A percentile compares a stretch with the other conserved stretches of the same genome.
phyloP scores from a whole-genome alignment of 306 rosid genomes.

The Citrullus mucosospermus region DNA sequence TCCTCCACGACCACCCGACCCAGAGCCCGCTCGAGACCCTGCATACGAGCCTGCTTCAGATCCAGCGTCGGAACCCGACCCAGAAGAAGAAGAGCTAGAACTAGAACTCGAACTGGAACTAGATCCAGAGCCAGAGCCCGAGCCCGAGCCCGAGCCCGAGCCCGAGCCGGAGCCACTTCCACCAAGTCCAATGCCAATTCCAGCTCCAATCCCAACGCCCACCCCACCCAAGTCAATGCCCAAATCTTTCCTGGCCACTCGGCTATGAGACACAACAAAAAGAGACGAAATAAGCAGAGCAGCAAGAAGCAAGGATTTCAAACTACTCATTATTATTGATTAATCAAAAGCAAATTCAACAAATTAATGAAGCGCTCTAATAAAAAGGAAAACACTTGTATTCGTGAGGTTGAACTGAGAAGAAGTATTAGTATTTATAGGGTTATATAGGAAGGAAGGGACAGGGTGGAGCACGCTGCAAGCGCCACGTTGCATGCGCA shows the following conservation, averaged over 20 bases:
- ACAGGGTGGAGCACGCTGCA: neutral
- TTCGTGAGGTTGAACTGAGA: neutral
- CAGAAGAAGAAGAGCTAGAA: neutral
- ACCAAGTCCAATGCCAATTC: conserved; percentile 42
- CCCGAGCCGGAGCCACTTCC: conserved; percentile 30
- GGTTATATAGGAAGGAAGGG: neutral
- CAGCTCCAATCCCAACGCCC: conserved; percentile 43
- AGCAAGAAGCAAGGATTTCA: neutral
- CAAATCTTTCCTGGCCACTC: conserved; percentile 47
- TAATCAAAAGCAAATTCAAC: no score
- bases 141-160: conserved; percentile 25
- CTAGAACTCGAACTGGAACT: neutral
- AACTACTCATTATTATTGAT: neutral
- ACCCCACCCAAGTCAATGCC: conserved; percentile 50
- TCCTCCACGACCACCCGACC: neutral
- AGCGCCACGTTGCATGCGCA: neutral
- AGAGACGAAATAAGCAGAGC: conserved; percentile 28
- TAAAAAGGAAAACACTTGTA: neutral
- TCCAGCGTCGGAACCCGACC: neutral
- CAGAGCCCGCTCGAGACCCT: conserved; percentile 22
- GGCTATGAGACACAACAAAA: conserved; percentile 22
- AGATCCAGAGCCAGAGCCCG: conserved; percentile 18
- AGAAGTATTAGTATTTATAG: neutral
- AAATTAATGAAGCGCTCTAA: neutral
- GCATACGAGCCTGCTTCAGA: conserved; percentile 31